Base-by-base conservation (phyloP, 305 asterid species). In the Withania somnifera region DNA sequence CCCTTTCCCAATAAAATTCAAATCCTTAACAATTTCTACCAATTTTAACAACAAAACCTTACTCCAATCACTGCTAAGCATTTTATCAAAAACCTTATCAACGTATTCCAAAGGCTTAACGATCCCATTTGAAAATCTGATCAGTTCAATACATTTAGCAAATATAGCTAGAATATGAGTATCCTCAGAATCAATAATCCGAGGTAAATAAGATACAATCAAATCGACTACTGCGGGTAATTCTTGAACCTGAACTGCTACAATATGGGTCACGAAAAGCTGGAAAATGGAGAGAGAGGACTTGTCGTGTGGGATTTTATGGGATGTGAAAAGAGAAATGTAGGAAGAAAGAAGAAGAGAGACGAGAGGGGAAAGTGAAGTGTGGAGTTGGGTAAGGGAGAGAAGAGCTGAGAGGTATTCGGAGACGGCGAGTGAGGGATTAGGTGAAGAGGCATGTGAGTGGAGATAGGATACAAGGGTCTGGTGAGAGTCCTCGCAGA, bases 11-110 rank as follows among this genome's bases (percentile, higher is more conserved):
- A 93, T 58, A 83, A 90, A 91, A 7, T 85, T 81, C 76, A 93
- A 90, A 26, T 93, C 97, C 82, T 93, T 73, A n/a, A 93, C 83
- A 52, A 85, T 85, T 79, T 91, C 95, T 83, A 94, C 97, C 89
- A 93, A 63, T 85, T 94, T 94, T 79, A 93, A 86, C 90, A 94
- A 69, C 83, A 94, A 78, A 86, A 87, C 90, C 87, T 89, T 90
- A 61, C 89, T 87, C 98, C 98, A 93, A 11, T 86, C 88, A n/a
- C 87, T 87, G 9, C 71, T 84, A 53, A 93, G 81, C 78, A 94
- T n/a, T 52, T 63, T 73, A 58, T 90, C 94, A 19, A 94, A 40
- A 40, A 88, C 94, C 7, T 92, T 90, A 83, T 82, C 86, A 51
- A 93, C 85, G 61, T 85, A 90, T 11, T 85, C 95, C 7, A 38